Evolutionary conservation across 2,329 filamentous ascomycete genomes (phyloP).

Genomic region (Nemania serpens): DNA sequence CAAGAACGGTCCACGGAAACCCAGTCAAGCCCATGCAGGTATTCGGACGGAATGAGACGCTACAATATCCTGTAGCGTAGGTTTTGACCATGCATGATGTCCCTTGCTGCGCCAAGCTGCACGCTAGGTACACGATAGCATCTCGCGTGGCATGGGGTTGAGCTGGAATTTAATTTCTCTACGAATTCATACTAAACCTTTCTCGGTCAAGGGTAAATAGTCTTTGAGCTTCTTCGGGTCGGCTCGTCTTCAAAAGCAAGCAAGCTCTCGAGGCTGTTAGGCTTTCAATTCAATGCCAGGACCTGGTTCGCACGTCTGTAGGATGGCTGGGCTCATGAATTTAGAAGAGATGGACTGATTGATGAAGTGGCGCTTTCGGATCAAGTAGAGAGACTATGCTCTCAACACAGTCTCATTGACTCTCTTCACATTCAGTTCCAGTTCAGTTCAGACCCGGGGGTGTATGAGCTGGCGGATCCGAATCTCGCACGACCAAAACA

Average conservation of each 20-base stretch:
- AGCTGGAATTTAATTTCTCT: background rate
- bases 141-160: slow-evolving; percentile 4
- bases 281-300: background rate
- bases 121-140: background rate
- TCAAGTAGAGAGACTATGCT: no score
- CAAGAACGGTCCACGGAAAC: slow-evolving; percentile 3
- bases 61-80: background rate
- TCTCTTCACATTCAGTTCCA: no score
- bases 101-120: background rate
- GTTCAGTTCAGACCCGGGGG: no score
- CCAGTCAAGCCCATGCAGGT: background rate
- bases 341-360: no score
- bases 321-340: background rate
- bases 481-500: background rate
- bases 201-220: background rate
- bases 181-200: background rate
- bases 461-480: background rate
- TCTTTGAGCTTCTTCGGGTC: background rate
- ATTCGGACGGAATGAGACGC: slow-evolving; percentile 1
- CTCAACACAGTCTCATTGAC: no score
- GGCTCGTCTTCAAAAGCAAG: background rate
- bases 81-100: slow-evolving; percentile 8
- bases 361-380: no score
- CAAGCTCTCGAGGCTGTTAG: background rate
- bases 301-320: no score